Evolutionary conservation across 345 rosid species (phyloP).

Genomic region (Populus davidiana): DNA sequence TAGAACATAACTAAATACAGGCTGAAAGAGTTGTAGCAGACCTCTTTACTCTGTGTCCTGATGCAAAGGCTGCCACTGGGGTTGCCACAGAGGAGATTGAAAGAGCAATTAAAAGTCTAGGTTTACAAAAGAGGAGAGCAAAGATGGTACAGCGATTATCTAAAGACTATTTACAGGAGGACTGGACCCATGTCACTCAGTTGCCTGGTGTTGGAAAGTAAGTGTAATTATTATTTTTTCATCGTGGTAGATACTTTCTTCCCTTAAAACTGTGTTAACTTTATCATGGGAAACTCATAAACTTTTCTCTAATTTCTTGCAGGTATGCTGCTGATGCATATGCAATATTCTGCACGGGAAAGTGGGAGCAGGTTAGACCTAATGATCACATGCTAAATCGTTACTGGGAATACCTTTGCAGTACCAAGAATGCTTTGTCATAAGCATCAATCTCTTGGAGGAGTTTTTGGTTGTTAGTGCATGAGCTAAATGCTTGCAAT

Average conservation of each 20-base stretch:
- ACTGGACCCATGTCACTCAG: slow-evolving; percentile 81
- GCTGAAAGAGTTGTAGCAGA: slow-evolving; percentile 39
- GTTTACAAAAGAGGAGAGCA: slow-evolving; percentile 60
- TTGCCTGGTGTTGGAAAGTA: slow-evolving; percentile 77
- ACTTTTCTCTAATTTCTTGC: slow-evolving; percentile 7
- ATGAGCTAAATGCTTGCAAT: too few species aligned
- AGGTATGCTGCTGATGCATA: slow-evolving; percentile 91
- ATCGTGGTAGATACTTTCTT: too few species aligned
- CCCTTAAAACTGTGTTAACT: background rate
- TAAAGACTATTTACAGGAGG: slow-evolving; percentile 55
- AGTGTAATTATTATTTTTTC: slow-evolving; percentile 11
- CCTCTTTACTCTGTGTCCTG: slow-evolving; percentile 57
- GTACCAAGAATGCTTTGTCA: background rate
- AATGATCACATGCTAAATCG: slow-evolving; percentile 62
- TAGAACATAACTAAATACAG: slow-evolving; percentile 30
- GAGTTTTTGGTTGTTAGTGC: background rate
- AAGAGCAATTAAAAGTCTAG: slow-evolving; percentile 46
- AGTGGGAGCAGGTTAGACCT: slow-evolving; percentile 63
- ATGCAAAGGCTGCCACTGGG: slow-evolving; percentile 58
- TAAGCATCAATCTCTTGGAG: background rate
- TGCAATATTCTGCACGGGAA: slow-evolving; percentile 86
- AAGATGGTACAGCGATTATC: slow-evolving; percentile 54
- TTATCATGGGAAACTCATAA: background rate
- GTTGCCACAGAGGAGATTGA: slow-evolving; percentile 42
- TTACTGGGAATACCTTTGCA: slow-evolving; percentile 62